These are phyloP conservation scores for Capsicum rhomboideum DNA, from an alignment of 257 asterid genomes.

Conservation along the genomic window DNA sequence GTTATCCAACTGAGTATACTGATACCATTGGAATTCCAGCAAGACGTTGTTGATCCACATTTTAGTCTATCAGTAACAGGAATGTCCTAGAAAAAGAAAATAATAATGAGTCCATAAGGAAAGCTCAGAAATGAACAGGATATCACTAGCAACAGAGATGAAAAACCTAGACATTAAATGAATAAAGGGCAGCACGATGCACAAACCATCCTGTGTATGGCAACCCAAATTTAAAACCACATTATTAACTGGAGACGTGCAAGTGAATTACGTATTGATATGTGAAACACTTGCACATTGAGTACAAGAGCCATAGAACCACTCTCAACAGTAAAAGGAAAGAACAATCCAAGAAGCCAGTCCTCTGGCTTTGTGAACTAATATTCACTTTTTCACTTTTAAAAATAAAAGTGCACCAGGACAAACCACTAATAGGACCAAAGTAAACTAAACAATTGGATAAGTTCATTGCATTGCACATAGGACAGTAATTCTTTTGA, in stretches of 20 bases:
- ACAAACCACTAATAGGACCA: not conserved
- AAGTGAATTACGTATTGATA: not conserved
- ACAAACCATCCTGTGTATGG: not conserved
- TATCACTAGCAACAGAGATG: not conserved
- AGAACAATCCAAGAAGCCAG: not conserved
- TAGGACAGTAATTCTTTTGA: not conserved
- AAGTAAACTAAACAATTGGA: not conserved
- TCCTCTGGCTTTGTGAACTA: not conserved
- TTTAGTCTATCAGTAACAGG: not conserved
- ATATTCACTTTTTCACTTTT: not conserved
- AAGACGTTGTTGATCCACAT: not conserved
- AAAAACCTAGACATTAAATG: not conserved
- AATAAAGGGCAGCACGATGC: too few species aligned
- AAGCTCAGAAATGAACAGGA: not conserved
- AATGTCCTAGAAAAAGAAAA: not conserved
- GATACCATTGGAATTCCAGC: not conserved
- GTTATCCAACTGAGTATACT: not conserved
- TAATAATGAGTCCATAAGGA: not conserved
- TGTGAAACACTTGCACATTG: not conserved
- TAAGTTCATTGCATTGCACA: not conserved
- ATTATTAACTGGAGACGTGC: not conserved
- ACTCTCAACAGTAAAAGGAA: not conserved
- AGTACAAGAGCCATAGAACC: not conserved
- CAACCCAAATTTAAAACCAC: not conserved
- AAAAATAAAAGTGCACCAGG: not conserved